Percentiles rank a stretch among this genome's conserved stretches.
Conservation (phyloP, 2,329 filamentous ascomycete genomes). For the Phialophora expanda region DNA sequence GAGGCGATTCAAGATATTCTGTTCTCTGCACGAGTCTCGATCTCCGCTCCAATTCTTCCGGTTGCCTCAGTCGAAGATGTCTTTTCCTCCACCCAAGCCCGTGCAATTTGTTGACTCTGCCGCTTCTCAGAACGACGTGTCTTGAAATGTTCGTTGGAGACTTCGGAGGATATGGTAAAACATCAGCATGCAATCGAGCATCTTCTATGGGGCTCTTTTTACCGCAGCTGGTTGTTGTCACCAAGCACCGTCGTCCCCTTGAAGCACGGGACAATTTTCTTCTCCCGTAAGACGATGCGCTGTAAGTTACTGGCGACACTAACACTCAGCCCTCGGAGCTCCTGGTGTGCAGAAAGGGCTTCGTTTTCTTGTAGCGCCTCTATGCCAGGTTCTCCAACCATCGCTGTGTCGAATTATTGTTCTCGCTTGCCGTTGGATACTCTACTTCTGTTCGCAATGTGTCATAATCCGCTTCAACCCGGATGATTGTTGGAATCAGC, state of each 20-base stretch:
- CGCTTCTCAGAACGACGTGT: not conserved
- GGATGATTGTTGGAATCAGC: not conserved
- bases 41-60: too few species aligned
- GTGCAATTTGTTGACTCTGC: not conserved
- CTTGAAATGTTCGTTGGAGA: not conserved
- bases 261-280: not conserved
- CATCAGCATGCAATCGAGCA: not conserved
- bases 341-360: not conserved
- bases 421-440: not conserved
- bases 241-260: not conserved
- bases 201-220: not conserved
- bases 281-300: not conserved
- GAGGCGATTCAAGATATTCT: not conserved
- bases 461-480: not conserved
- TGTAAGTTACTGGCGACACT: not conserved
- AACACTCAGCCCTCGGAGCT: not conserved
- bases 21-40: not conserved
- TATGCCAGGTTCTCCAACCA: not conserved
- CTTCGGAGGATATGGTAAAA: not conserved
- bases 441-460: not conserved
- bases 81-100: not conserved
- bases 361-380: not conserved
- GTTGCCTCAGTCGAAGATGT: not conserved
- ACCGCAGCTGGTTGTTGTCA: not conserved
- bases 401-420: not conserved